Evolutionary conservation across 2,329 filamentous ascomycete species (phyloP).

Genomic region (Aspergillus tubingensis): DNA sequence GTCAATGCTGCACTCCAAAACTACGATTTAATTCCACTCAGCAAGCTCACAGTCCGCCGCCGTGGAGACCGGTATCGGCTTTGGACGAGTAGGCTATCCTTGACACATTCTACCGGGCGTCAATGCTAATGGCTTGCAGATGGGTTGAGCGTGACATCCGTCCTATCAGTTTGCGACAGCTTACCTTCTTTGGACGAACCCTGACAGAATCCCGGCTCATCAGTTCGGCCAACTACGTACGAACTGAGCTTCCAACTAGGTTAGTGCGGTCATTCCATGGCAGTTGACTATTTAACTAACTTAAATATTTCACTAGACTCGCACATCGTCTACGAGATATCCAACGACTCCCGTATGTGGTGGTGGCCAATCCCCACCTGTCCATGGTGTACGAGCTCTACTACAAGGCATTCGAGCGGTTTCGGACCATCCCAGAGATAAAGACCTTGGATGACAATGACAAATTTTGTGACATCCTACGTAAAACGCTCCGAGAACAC

Average conservation of each 20-base stretch:
- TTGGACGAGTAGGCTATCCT: slow-evolving; percentile 57
- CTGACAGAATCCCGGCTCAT: slow-evolving; percentile 86
- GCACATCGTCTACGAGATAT: slow-evolving; percentile 96
- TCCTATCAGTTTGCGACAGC: slow-evolving; percentile 92
- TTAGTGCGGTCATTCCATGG: slow-evolving; percentile 36
- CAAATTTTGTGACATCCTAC: slow-evolving; percentile 75
- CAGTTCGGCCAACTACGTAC: slow-evolving; percentile 95
- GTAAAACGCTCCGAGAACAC: slow-evolving; percentile 79
- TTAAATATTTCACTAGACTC: slow-evolving; percentile 57
- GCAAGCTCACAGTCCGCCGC: slow-evolving; percentile 45
- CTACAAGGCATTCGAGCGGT: slow-evolving; percentile 91
- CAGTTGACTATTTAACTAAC: slow-evolving; percentile 5
- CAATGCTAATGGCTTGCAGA: slow-evolving; percentile 50
- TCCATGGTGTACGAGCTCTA: slow-evolving; percentile 96
- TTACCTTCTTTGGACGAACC: slow-evolving; percentile 95
- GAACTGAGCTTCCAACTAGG: slow-evolving; percentile 88
- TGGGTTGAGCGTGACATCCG: slow-evolving; percentile 91
- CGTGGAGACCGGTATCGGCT: slow-evolving; percentile 60
- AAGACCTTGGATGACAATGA: slow-evolving; percentile 89
- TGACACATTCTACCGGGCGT: background rate
- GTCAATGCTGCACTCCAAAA: slow-evolving; percentile 22
- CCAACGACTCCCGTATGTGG: slow-evolving; percentile 92
- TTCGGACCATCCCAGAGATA: slow-evolving; percentile 82
- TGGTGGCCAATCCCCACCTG: slow-evolving; percentile 93
- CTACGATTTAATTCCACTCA: slow-evolving; percentile 30